Evolutionary conservation across 768 basidiomycete species (phyloP), one percentile per base, ranked within the genome.

Genomic region (Cystofilobasidium capitatum): DNA sequence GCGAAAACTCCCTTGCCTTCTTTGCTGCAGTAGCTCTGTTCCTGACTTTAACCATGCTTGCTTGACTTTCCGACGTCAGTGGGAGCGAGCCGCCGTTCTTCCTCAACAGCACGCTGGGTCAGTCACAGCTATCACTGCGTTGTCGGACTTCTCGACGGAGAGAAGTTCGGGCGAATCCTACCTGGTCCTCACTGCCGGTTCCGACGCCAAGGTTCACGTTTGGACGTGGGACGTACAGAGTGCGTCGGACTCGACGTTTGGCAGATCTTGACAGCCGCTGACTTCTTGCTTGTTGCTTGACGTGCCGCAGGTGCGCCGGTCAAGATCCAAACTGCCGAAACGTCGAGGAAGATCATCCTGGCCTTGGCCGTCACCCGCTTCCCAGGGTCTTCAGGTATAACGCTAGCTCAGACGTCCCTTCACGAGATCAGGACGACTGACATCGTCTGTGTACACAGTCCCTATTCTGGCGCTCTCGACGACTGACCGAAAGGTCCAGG

Each of bases 401-500:
- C 70, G n/a, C 64, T 49, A 57, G 9, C 44, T 36, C 60, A 62
- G 33, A 47, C 58, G 62, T 63, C 24, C 12, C 26, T 45, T 13
- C 60, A 39, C 54, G n/a, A 37, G 13, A 54, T 10, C 22, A 6
- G 24, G 13, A 22, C 42, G 3, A 17, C 31, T 49, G 1, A 64
- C 42, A 7, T 31, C 29, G 26, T 54, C 49, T n/a, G n/a, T 29
- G 10, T 39, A 13, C 67, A 83, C 81, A 71, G 79, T 82, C 22
- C 78, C 92, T 16, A 63, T 79, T 0, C 81, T 98, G n/a, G 89
- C 90, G 2, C 80, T 94, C 40, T 86, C 83, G 2, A 83, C 84
- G n/a, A 97, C 96, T 0, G 89, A 92, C 71, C 81, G 81, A 45
- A 84, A 81, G 57, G 83, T 98, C 20, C 85, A 87, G 58, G 80